Conservation (phyloP, 2,329 filamentous ascomycete species). For the Albophoma yamanashiensis region DNA sequence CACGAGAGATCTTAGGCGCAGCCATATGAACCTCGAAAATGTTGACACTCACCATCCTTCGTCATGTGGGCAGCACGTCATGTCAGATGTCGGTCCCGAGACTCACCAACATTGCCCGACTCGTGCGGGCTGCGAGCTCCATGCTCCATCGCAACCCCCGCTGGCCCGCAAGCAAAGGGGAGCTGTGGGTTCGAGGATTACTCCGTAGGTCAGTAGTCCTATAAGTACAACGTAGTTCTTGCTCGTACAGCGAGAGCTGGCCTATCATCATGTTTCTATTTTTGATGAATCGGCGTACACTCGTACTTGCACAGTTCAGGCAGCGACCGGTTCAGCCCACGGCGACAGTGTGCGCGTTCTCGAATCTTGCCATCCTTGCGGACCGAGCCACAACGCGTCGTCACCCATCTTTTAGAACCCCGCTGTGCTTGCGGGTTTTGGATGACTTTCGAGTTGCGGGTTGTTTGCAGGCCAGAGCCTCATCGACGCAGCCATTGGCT, state of each 20-base stretch:
- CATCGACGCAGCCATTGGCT: background rate
- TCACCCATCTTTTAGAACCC: background rate
- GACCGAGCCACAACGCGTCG: background rate
- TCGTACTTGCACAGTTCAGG: background rate
- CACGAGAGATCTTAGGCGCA: background rate
- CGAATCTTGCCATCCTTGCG: background rate
- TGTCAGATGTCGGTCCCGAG: background rate
- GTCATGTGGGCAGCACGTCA: background rate
- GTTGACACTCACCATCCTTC: background rate
- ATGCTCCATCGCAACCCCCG: background rate
- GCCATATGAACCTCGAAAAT: background rate
- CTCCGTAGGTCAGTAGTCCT: too few species aligned
- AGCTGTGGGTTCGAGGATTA: background rate
- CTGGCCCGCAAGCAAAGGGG: background rate
- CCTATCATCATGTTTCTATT: background rate
- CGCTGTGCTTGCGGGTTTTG: background rate
- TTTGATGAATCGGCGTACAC: background rate
- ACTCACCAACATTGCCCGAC: background rate
- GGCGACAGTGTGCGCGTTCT: background rate
- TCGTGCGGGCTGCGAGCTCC: background rate
- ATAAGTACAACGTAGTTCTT: background rate
- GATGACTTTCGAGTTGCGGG: background rate
- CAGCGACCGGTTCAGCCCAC: background rate
- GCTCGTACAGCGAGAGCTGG: background rate
- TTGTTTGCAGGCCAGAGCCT: background rate